Conservation (phyloP, 2,329 filamentous ascomycete species). For the Aureobasidium lini region DNA sequence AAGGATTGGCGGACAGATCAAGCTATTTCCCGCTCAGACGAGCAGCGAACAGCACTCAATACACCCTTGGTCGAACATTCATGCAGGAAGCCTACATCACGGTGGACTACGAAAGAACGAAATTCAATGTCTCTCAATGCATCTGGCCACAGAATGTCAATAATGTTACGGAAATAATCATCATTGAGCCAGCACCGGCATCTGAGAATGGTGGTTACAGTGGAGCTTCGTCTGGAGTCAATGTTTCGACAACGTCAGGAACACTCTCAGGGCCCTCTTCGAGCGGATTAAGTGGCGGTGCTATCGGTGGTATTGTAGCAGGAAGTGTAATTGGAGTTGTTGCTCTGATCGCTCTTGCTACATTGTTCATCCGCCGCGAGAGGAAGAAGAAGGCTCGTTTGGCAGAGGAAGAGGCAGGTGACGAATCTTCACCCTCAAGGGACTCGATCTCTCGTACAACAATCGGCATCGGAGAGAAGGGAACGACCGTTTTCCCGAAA, state of each 20-base stretch:
- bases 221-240: neutral
- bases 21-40: constrained; percentile 61
- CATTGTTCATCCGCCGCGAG: constrained; percentile 26
- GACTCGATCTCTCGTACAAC: constrained; percentile 6
- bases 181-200: constrained; percentile 19
- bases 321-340: constrained; percentile 27
- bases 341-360: constrained; percentile 22
- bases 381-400: constrained; percentile 2
- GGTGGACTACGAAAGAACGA: constrained; percentile 41
- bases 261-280: neutral
- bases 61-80: constrained; percentile 60
- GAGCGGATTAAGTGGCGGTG: constrained; percentile 27
- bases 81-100: constrained; percentile 57
- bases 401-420: constrained; percentile 11
- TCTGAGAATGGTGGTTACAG: constrained; percentile 4
- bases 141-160: constrained; percentile 21
- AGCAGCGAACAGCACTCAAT: constrained; percentile 45
- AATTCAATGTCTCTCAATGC: constrained; percentile 38
- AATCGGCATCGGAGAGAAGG: constrained; percentile 4
- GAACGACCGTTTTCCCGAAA: constrained; percentile 33
- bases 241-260: neutral
- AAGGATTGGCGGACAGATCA: constrained; percentile 49
- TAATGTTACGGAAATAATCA: constrained; percentile 21
- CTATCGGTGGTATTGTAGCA: constrained; percentile 38
- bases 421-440: constrained; percentile 10